Conservation (phyloP, 495 filamentous ascomycete genomes). For the Barbatosphaeria neglecta region DNA sequence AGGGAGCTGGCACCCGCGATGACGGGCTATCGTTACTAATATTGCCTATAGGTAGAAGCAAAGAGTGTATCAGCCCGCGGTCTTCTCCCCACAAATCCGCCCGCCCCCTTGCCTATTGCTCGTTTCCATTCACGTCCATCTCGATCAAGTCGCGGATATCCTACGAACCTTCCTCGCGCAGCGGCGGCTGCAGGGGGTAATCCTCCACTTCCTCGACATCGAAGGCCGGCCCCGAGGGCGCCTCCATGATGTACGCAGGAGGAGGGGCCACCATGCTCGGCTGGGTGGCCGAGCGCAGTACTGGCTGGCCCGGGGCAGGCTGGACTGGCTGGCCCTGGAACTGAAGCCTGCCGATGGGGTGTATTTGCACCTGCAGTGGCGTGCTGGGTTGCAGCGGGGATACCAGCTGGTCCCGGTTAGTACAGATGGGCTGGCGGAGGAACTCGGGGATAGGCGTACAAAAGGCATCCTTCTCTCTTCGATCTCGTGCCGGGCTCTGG, state of each 20-base stretch:
- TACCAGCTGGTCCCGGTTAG: no score
- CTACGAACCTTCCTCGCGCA: neutral
- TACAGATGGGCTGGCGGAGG: neutral
- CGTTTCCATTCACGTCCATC: no score
- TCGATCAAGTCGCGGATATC: neutral
- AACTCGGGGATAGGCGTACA: conserved; percentile 14
- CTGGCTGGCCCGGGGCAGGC: no score
- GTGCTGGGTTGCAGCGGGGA: no score
- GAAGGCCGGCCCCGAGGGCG: neutral
- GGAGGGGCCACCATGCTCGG: neutral
- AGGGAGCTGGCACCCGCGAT: neutral
- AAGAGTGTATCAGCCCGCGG: conserved; percentile 21
- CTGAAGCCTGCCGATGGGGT: no score
- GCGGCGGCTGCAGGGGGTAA: conserved; percentile 1
- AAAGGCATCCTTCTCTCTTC: conserved; percentile 29
- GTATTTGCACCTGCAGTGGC: no score
- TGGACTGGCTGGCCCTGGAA: no score
- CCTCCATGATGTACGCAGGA: neutral
- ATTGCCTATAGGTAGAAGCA: conserved; percentile 21
- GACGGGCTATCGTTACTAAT: conserved; percentile 22
- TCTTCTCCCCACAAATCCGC: conserved; percentile 5
- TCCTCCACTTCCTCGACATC: conserved; percentile 20
- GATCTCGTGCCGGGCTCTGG: conserved; percentile 27
- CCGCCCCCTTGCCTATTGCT: no score
- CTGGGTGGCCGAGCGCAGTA: no score